A percentile compares a stretch with the other conserved stretches of the same genome.
phyloP scores from a whole-genome alignment of 148 eudicot species.

The Fagopyrum homotropicum region DNA sequence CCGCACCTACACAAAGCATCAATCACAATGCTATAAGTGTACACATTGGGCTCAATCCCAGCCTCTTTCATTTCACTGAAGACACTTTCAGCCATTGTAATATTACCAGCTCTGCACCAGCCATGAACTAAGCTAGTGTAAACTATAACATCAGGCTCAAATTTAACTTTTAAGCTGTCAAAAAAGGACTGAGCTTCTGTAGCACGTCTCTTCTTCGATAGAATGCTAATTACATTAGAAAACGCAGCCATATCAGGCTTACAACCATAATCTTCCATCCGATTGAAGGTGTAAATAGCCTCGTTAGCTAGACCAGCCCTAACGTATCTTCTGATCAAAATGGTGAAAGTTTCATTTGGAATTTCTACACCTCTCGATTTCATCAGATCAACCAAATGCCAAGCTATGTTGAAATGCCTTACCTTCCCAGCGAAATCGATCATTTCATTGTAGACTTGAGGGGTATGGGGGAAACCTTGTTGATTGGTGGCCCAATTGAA shows the following conservation, averaged over 20 bases:
- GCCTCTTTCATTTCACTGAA: conserved; percentile 70
- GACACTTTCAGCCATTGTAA: conserved; percentile 66
- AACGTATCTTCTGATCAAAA: conserved; percentile 58
- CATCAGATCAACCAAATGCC: conserved; percentile 69
- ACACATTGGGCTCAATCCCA: conserved; percentile 77
- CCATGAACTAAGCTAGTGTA: conserved; percentile 75
- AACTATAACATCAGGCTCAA: conserved; percentile 62
- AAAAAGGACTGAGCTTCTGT: conserved; percentile 76
- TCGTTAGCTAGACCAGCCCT: conserved; percentile 66
- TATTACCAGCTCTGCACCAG: conserved; percentile 74
- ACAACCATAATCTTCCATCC: conserved; percentile 88
- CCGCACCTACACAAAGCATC: conserved; percentile 81
- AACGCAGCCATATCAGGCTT: conserved; percentile 47
- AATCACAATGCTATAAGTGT: conserved; percentile 61
- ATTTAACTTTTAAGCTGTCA: conserved; percentile 47
- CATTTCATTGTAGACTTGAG: conserved; percentile 48
- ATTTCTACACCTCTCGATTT: conserved; percentile 29
- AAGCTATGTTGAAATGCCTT: conserved; percentile 58
- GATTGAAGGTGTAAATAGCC: conserved; percentile 59
- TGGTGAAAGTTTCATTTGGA: conserved; percentile 38
- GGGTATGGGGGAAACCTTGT: not conserved
- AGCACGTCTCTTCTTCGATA: conserved; percentile 64
- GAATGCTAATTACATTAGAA: conserved; percentile 40
- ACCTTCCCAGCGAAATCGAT: conserved; percentile 74
- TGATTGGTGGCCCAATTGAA: conserved; percentile 65